A percentile compares a stretch with the other conserved stretches of the same genome.
Evolutionary conservation across 345 rosid genomes (phyloP).

Genomic region (Theobroma cacao): DNA sequence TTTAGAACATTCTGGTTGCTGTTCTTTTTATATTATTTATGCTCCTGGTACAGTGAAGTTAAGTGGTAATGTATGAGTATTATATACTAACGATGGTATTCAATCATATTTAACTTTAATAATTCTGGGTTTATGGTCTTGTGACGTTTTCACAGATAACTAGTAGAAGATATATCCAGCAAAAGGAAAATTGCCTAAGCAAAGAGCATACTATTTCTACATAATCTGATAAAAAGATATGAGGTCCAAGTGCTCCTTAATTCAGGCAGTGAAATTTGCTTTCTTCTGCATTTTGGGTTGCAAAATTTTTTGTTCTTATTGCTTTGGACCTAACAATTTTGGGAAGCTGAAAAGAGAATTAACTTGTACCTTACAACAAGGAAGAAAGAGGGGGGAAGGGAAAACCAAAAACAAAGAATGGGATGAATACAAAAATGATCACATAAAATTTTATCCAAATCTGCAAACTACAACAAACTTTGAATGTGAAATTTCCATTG

Average conservation of each 20-base stretch:
- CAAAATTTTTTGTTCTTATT: not conserved
- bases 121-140: too few relatives aligned
- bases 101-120: too few relatives aligned
- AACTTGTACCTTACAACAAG: constrained; percentile 2
- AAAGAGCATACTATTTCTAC: too few relatives aligned
- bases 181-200: not conserved
- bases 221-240: too few relatives aligned
- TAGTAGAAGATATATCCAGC: too few relatives aligned
- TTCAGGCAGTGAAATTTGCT: not conserved
- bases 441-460: too few relatives aligned
- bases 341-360: not conserved
- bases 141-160: too few relatives aligned
- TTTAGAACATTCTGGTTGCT: not conserved
- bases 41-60: too few relatives aligned
- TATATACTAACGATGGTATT: too few relatives aligned
- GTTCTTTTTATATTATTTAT: not conserved
- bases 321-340: not conserved
- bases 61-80: too few relatives aligned
- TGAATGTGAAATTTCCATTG: not conserved
- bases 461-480: not conserved
- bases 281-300: not conserved
- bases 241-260: not conserved
- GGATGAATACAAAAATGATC: too few relatives aligned
- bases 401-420: not conserved
- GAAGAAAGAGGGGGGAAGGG: not conserved